Percentiles rank a stretch among this genome's conserved stretches.
Evolutionary conservation across 148 eudicot species (phyloP).

Genomic region (Fallopia convolvulus): DNA sequence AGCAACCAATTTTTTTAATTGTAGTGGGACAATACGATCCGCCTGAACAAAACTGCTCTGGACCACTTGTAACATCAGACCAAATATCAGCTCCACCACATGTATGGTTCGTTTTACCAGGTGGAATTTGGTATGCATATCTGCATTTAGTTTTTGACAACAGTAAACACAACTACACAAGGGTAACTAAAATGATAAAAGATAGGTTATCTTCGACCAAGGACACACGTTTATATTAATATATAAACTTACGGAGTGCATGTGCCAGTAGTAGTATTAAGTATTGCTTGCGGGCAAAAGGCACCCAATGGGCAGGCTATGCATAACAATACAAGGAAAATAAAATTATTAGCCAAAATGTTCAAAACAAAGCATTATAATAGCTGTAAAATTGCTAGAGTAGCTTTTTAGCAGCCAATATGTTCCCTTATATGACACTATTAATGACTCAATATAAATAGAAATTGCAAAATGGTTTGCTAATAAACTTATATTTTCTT

Average conservation of each 20-base stretch:
- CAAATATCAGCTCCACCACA: conserved; percentile 95
- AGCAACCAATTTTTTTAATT: conserved; percentile 39
- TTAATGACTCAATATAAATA: background rate
- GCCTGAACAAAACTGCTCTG: conserved; percentile 66
- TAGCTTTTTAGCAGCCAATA: background rate
- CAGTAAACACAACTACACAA: conserved; percentile 14
- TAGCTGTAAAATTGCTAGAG: too few species aligned
- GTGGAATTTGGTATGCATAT: conserved; percentile 76
- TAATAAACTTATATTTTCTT: background rate
- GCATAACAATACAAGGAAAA: background rate
- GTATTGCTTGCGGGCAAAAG: conserved; percentile 71
- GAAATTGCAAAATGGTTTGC: background rate
- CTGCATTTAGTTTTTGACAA: conserved; percentile 32
- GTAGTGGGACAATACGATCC: conserved; percentile 86
- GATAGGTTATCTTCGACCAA: background rate
- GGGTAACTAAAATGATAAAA: background rate
- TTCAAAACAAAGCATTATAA: background rate
- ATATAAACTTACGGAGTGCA: conserved; percentile 90
- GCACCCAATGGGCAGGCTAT: conserved; percentile 93
- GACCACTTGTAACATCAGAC: conserved; percentile 53
- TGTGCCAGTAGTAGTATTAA: conserved; percentile 59
- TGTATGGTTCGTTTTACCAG: conserved; percentile 64
- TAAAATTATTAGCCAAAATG: background rate
- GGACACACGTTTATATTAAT: background rate
- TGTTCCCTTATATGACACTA: background rate